Base-by-base conservation (phyloP, 2,329 filamentous ascomycete genomes). In the Diplodia corticola region DNA sequence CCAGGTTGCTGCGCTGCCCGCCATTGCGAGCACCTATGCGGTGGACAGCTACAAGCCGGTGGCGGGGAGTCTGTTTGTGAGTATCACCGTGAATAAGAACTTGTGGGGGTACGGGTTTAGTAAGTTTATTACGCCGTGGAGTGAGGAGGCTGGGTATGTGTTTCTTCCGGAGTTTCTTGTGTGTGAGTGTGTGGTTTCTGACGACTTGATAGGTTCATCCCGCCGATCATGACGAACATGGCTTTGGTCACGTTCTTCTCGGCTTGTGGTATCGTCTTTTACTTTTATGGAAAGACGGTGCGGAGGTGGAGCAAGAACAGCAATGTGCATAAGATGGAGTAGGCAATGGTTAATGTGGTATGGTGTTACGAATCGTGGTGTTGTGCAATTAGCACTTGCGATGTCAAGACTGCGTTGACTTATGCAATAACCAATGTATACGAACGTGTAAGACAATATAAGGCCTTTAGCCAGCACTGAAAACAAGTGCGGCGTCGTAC, bases 41-140 rank as follows among this genome's bases (percentile, higher is more conserved):
- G 83, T 89, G 17, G 87, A 89, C 73, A 84, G 81, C 65, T 89
- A 89, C 75, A 89, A 89, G 75, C 85, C 86, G 0, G 83, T 88
- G 2, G 82, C 86, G 0, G 86, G 86, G 3, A 82, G 80, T 2
- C 77, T 89, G 55, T 86, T 89, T 72, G 86, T 88, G 0, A 79
- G 82, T 7, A 84, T 87, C 69, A 89, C 86, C 0, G 85, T 89
- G 53, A 87, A 87, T 71, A 89, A 89, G 78, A 88, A 88, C 66
- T 64, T 88, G 0, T 88, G 85, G 84, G 86, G 86, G 0, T 88
- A 87, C 72, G 85, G 86, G 0, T 84, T 88, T 69, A 78, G 78
- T 59, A 83, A 85, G 64, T 86, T 85, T 69, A 83, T 86, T 67
- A 85, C 83, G 0, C 76, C 78, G 0, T 88, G 85, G 85, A 78